Conservation (phyloP, 176 grass and related monocot genomes). For the Aegilops tauschii region DNA sequence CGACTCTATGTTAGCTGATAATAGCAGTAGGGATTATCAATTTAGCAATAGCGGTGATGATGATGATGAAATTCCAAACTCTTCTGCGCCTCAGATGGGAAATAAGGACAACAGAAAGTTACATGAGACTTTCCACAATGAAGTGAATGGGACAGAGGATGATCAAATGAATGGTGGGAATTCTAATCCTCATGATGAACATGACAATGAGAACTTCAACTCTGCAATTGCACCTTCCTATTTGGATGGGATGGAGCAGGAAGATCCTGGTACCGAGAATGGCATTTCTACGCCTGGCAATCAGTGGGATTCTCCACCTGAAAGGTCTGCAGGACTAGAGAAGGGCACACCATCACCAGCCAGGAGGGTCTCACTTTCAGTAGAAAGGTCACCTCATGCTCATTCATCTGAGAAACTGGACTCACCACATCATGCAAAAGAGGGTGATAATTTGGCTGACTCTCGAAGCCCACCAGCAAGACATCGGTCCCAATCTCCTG, state of each 20-base stretch:
- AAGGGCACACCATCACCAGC: slow-evolving; percentile 48
- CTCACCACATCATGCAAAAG: slow-evolving; percentile 23
- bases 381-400: slow-evolving; percentile 32
- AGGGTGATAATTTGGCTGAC: slow-evolving; percentile 27
- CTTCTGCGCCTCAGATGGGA: slow-evolving; percentile 29
- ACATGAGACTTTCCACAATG: slow-evolving; percentile 26
- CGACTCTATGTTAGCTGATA: slow-evolving; percentile 52
- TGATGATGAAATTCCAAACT: slow-evolving; percentile 39
- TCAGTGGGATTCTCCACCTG: slow-evolving; percentile 28
- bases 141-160: slow-evolving; percentile 39
- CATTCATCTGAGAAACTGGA: slow-evolving; percentile 35
- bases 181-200: slow-evolving; percentile 29
- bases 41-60: slow-evolving; percentile 39
- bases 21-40: slow-evolving; percentile 42
- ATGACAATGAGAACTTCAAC: slow-evolving; percentile 40
- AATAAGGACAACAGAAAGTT: slow-evolving; percentile 24
- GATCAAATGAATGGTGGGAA: slow-evolving; percentile 48
- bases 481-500: slow-evolving; percentile 37
- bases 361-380: slow-evolving; percentile 28
- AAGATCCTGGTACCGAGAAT: slow-evolving; percentile 38
- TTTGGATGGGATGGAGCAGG: slow-evolving; percentile 30
- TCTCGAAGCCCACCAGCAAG: slow-evolving; percentile 45
- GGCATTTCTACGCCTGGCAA: slow-evolving; percentile 35
- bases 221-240: slow-evolving; percentile 25
- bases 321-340: slow-evolving; percentile 43